Conservation (phyloP, 805 yeast genomes). For the Cephaloascus fragrans region DNA sequence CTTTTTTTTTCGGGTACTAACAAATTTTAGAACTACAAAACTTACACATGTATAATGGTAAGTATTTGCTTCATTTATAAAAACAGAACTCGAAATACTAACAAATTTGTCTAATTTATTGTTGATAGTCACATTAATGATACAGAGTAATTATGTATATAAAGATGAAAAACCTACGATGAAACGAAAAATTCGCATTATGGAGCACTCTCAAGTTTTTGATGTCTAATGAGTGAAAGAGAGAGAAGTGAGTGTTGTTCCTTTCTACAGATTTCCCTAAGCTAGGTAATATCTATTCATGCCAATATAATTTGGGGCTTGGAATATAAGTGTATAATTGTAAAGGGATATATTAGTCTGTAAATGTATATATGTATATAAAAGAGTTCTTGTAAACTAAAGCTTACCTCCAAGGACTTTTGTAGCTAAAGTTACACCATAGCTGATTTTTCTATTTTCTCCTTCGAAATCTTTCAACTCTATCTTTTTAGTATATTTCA, state of each 20-base stretch:
- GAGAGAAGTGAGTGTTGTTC: no score
- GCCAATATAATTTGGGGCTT: no score
- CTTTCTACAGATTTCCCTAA: no score
- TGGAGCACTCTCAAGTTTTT: no score
- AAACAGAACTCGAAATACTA: no score
- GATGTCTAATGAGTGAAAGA: no score
- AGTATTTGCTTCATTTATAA: background rate
- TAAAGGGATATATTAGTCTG: no score
- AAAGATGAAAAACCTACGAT: background rate
- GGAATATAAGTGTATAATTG: no score
- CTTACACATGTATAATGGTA: background rate
- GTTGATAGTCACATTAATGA: background rate
- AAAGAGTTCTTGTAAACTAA: no score
- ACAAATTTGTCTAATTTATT: no score
- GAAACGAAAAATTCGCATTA: background rate
- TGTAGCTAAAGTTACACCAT: slow-evolving; percentile 61
- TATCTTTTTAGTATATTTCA: slow-evolving; percentile 41
- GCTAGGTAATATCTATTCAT: no score
- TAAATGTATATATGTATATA: background rate
- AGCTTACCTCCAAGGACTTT: slow-evolving; percentile 49
- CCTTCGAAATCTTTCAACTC: slow-evolving; percentile 49
- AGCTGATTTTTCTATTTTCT: slow-evolving; percentile 47
- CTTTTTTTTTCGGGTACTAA: background rate
- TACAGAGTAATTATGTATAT: background rate
- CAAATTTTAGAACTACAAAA: background rate